Conservation (phyloP, 1,139 yeast genomes). For the Geotrichum australiense region DNA sequence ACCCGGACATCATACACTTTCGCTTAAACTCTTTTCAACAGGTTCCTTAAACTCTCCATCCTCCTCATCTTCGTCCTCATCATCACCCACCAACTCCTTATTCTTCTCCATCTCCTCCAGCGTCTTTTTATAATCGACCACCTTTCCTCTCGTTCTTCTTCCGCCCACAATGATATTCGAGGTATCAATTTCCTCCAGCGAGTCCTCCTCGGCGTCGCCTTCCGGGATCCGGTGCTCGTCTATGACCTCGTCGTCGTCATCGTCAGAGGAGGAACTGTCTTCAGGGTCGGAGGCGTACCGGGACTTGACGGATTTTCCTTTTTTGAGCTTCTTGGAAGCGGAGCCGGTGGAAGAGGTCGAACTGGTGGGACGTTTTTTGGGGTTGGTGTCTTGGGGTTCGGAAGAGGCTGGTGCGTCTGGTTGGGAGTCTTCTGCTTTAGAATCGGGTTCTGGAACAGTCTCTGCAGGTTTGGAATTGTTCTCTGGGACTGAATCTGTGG, state of each 20-base stretch:
- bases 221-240: constrained; percentile 29
- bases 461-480: too few species aligned
- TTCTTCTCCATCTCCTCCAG: constrained; percentile 55
- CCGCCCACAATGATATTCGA: constrained; percentile 78
- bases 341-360: too few species aligned
- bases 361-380: too few species aligned
- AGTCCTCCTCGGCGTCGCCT: constrained; percentile 62
- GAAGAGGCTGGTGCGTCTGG: too few species aligned
- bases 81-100: constrained; percentile 36
- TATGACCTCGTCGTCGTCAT: constrained; percentile 27
- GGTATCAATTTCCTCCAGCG: constrained; percentile 73
- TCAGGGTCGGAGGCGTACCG: constrained; percentile 23
- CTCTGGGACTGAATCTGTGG: too few species aligned
- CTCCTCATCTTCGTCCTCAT: constrained; percentile 33
- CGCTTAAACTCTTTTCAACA: not conserved
- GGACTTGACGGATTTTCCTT: constrained; percentile 15
- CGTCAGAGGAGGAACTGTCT: constrained; percentile 36
- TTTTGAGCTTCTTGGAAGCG: too few species aligned
- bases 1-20: too few species aligned
- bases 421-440: too few species aligned
- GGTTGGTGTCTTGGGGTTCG: too few species aligned
- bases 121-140: constrained; percentile 81
- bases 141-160: constrained; percentile 86
- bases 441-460: too few species aligned
- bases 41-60: constrained; percentile 32